Evolutionary conservation across 805 yeast genomes (phyloP), one percentile per base, ranked within the genome.

Genomic region (Kluyveromyces starmeri): DNA sequence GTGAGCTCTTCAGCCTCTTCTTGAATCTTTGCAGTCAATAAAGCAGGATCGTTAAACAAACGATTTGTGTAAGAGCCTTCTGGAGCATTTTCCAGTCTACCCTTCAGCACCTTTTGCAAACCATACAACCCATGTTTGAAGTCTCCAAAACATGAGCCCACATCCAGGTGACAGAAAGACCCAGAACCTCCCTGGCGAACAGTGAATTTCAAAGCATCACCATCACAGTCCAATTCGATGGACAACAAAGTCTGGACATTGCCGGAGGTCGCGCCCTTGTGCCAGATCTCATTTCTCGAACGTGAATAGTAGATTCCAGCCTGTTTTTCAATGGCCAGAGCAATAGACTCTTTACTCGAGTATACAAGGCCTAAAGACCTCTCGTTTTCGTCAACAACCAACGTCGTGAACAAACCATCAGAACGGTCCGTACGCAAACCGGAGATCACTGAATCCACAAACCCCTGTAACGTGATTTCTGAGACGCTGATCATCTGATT

Each of bases 1-100:
- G 86, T 75, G 42, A 92, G 72, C 60, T 92, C 98, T 51, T 89
- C 96, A 28, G 96, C 94, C 61, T 92, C 98, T 63, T 92, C 98
- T 58, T 77, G 75, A 61, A 92, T 79, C 67, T 92, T 84, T 17
- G 97, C 96, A 37, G 70, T 65, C 46, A 92, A 68, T 34, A 92
- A 66, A 17, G 67, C 69, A 26, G 74, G 75, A 60, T 92, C 97
- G 34, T 73, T 69, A 51, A 89, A 86, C 42, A 92, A 65, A 44
- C 98, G 71, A 52, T 80, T 76, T 11, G 98, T 89, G 64, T 92
- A 92, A n/a, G 96, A 88, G 2, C 95, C 96, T 44, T 69, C 83
- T 13, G 95, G 95, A 2, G 97, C 94, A 9, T 46, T 53, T 10
- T 15, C 19, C 36, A 70, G 61, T 53, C 98, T 74, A 28, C 73